Percentiles rank a stretch among this genome's conserved stretches.
phyloP scores from a whole-genome alignment of 164 flowering plant species.

The Tinospora cordifolia region DNA sequence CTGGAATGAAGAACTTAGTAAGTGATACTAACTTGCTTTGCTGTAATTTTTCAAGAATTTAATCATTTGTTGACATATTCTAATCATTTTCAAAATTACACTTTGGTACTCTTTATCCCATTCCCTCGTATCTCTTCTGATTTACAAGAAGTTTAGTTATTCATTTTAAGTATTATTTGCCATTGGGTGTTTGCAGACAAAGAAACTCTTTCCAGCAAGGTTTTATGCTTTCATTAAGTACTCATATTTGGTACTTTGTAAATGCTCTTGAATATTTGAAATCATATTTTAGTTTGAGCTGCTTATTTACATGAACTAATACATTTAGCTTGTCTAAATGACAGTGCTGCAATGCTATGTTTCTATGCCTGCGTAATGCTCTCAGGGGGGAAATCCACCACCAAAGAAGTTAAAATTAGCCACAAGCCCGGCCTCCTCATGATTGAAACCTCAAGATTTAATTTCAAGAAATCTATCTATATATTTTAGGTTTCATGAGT shows the following conservation, averaged over 20 bases:
- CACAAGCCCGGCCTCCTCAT: slow-evolving; percentile 19
- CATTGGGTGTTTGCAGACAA: slow-evolving; percentile 49
- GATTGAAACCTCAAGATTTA: slow-evolving; percentile 9
- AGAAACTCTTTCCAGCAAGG: slow-evolving; percentile 65
- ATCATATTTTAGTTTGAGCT: not conserved
- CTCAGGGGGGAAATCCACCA: slow-evolving; percentile 96
- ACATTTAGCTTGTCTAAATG: slow-evolving; percentile 11
- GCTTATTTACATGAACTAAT: not conserved
- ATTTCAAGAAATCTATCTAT: too few species aligned
- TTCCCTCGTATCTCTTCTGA: not conserved
- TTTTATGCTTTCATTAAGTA: slow-evolving; percentile 62
- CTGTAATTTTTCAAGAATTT: too few species aligned
- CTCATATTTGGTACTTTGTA: not conserved
- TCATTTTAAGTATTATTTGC: slow-evolving; percentile 7
- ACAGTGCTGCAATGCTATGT: slow-evolving; percentile 84
- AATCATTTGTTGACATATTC: too few species aligned
- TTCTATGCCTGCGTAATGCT: slow-evolving; percentile 74
- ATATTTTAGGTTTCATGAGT: too few species aligned
- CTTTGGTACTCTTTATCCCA: slow-evolving; percentile 39
- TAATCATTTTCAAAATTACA: slow-evolving; percentile 48
- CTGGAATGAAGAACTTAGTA: too few species aligned
- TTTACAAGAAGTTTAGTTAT: not conserved
- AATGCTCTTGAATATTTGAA: not conserved
- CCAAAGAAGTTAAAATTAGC: slow-evolving; percentile 75
- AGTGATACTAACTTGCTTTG: too few species aligned